Conservation (phyloP, 345 rosid genomes). For the Erodium maritimum region DNA sequence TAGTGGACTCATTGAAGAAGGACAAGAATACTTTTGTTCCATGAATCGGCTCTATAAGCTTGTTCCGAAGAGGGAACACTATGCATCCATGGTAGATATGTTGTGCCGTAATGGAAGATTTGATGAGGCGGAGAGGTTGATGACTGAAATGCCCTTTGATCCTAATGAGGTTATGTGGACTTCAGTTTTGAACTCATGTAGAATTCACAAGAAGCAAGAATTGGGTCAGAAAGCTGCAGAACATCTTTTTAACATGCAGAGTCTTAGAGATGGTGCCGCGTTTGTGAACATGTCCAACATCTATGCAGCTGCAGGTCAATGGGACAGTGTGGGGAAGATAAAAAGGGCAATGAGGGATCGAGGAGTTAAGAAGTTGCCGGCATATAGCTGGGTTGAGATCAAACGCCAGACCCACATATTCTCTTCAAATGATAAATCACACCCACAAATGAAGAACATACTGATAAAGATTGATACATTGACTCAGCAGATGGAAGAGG, state of each 20-base stretch:
- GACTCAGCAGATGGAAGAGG: slow-evolving; percentile 41
- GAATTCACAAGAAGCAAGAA: slow-evolving; percentile 68
- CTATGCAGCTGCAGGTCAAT: slow-evolving; percentile 55
- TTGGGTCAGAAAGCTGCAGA: slow-evolving; percentile 62
- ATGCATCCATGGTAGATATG: slow-evolving; percentile 53
- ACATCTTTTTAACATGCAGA: slow-evolving; percentile 51
- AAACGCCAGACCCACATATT: slow-evolving; percentile 47
- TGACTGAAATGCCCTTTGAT: slow-evolving; percentile 57
- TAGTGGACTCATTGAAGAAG: slow-evolving; percentile 68
- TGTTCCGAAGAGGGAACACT: slow-evolving; percentile 59
- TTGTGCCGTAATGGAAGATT: slow-evolving; percentile 58
- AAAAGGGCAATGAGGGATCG: slow-evolving; percentile 77
- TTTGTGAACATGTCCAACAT: slow-evolving; percentile 81
- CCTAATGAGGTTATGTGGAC: slow-evolving; percentile 87
- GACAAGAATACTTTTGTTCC: slow-evolving; percentile 37
- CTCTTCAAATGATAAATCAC: slow-evolving; percentile 50
- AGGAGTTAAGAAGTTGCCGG: slow-evolving; percentile 58
- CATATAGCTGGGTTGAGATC: slow-evolving; percentile 81
- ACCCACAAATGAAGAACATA: slow-evolving; percentile 46
- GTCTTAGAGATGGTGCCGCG: slow-evolving; percentile 70
- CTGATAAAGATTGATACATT: slow-evolving; percentile 36
- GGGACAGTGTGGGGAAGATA: slow-evolving; percentile 56
- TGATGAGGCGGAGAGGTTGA: slow-evolving; percentile 53
- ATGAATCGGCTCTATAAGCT: slow-evolving; percentile 44
- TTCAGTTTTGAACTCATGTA: slow-evolving; percentile 69